Conservation (phyloP, 73 alveolate species). For the Stentor coeruleus region DNA sequence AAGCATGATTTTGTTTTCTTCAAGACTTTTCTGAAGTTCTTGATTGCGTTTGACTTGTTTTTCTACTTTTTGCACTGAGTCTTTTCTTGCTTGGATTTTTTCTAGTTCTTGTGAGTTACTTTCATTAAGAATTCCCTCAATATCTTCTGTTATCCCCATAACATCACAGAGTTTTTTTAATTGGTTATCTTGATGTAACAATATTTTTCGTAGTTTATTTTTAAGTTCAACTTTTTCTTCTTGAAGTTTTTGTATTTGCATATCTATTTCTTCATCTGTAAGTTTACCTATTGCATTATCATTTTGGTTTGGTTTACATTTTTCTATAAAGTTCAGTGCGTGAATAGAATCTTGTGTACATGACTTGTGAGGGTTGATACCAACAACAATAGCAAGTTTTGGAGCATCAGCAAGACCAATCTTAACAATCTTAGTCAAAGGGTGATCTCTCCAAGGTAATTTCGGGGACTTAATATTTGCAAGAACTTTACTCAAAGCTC, state of each 20-base stretch:
- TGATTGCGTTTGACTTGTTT: background rate
- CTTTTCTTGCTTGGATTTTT: background rate
- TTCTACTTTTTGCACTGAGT: constrained; percentile 2
- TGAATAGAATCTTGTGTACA: constrained; percentile 32
- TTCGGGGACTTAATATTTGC: constrained; percentile 22
- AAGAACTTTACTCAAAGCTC: constrained; percentile 29
- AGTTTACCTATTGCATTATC: background rate
- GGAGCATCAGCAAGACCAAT: background rate
- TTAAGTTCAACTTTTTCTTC: constrained; percentile 35
- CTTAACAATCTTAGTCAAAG: constrained; percentile 20
- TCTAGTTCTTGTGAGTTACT: background rate
- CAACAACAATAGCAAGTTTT: constrained; percentile 1
- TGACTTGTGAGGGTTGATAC: constrained; percentile 27
- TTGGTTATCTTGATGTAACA: background rate
- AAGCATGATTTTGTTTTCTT: background rate
- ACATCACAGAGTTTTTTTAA: constrained; percentile 6
- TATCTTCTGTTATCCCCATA: constrained; percentile 20
- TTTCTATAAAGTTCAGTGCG: constrained; percentile 28
- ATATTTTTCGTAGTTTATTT: constrained; percentile 8
- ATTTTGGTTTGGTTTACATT: constrained; percentile 21
- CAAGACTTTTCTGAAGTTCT: constrained; percentile 34
- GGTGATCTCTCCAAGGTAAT: constrained; percentile 29
- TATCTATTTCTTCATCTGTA: constrained; percentile 26
- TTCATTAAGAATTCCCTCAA: background rate
- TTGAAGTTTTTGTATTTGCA: background rate